Evolutionary conservation across 345 rosid genomes (phyloP), one percentile per base, ranked within the genome.

Genomic region (Gossypium herbaceum): DNA sequence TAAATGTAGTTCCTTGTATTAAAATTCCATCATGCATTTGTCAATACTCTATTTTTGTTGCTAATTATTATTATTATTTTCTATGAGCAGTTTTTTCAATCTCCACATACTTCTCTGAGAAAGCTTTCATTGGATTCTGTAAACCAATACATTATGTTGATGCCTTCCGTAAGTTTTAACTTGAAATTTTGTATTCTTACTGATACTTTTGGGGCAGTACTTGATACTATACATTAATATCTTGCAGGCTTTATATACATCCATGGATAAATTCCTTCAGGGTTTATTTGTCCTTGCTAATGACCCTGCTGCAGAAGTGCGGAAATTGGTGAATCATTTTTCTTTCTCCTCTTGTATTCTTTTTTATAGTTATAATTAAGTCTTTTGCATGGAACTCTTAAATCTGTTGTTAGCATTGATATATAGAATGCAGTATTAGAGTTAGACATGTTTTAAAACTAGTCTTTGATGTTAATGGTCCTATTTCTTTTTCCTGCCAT

Each of bases 101-200:
- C 99, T 12, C 91, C 97, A 12, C 95, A 93, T 83, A 54, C 94
- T 72, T 86, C 94, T 19, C 79, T 96, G 76, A 90, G 92, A 83
- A 96, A 89, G 85, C 92, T 92, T 75, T 88, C 99, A 61, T 75
- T 96, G 84, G 90, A 89, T 79, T 93, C 92, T 55, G 90, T 96
- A 76, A 93, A 96, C 81, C 93, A 93, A 68, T 96, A 84, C 79
- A 84, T 96, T 61, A 90, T 92, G 88, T 77, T 89, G 83, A 92
- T 96, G 99, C 99, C 99, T 72, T 86, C 97, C 69, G 99, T 93
- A 84, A 90, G 98, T 89, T 34, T 34, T 77, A 76, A 61, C 13
- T 60, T 74, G 67, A 70, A 48, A 24, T 69, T 47, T 73, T 48
- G 47, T 5, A 16, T 17, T 24, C 52, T 71, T 72, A 9, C 27